Evolutionary conservation across 176 grass and related monocot genomes (phyloP), one percentile per base, ranked within the genome.

Genomic region (Carex littledalei): DNA sequence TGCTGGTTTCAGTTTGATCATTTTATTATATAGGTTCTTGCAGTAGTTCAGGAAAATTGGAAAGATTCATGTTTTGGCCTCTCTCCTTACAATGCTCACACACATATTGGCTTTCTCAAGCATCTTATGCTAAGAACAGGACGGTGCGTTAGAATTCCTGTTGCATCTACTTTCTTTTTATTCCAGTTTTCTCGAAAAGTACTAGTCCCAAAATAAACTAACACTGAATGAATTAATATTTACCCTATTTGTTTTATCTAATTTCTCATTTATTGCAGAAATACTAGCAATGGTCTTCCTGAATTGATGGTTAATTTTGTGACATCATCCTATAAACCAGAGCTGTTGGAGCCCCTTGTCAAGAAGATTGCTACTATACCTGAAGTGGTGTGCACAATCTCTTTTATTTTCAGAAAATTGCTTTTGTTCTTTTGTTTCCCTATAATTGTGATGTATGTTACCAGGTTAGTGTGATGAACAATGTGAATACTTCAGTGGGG

Each of bases 241-340:
- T 32, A 9, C 14, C 54, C 6, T 6, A 60, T 55, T 14, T 21
- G 21, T 78, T 55, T 85, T 26, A 41, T 85, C 22, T 86, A 64
- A 45, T 52, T 89, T 79, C 81, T 14, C 54, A 18, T 64, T 35
- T 82, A 55, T 85, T 67, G 17, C 85, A 95, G 93, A 88, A 83
- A 95, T 76, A n/a, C 84, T 83, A 87, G 24, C 60, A 92, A 87
- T 92, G 87, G 93, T 82, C 71, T 81, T 85, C 88, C 91, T 65
- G 96, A 99, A 92, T 68, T 99, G 14, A 99, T 99, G 96, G 91
- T 99, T 80, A 99, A 99, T 85, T 95, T 99, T 80, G 90, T 99
- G 84, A 99, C 96, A 55, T 94, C 96, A 58, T 84, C 75, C 84
- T 99, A 95, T 88, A 86, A 88, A 87, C 91, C 91, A 43, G 84